Conservation (phyloP, 2,329 filamentous ascomycete genomes). For the Neonectria sp. region DNA sequence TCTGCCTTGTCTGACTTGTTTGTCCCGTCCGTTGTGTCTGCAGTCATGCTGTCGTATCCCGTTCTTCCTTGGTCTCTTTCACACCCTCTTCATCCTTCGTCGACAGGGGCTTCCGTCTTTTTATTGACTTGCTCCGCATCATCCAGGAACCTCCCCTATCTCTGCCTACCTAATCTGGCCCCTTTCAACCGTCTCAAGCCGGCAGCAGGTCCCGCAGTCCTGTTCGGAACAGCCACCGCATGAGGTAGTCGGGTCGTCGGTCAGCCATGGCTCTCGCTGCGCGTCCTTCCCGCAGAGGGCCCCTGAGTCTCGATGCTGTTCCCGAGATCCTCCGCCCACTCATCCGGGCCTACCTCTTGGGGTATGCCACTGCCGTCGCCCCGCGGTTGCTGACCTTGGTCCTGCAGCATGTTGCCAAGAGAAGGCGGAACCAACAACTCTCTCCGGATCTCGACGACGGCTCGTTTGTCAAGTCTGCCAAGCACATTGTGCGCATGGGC, state of each 20-base stretch:
- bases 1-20: background rate
- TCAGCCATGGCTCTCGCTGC: slow-evolving; percentile 33
- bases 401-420: slow-evolving; percentile 63
- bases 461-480: slow-evolving; percentile 52
- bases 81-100: slow-evolving; percentile 40
- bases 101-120: slow-evolving; percentile 37
- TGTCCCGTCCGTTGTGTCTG: slow-evolving; percentile 8
- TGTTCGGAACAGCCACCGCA: slow-evolving; percentile 36
- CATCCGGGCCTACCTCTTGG: slow-evolving; percentile 72
- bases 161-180: background rate
- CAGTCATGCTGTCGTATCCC: slow-evolving; percentile 39
- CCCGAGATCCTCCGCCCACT: slow-evolving; percentile 69
- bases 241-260: slow-evolving; percentile 31
- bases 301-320: slow-evolving; percentile 52
- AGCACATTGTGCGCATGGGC: slow-evolving; percentile 64
- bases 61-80: slow-evolving; percentile 32
- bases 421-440: slow-evolving; percentile 49
- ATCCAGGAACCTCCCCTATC: slow-evolving; percentile 39
- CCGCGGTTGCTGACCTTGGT: slow-evolving; percentile 70
- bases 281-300: slow-evolving; percentile 37
- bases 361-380: slow-evolving; percentile 72
- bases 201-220: slow-evolving; percentile 45
- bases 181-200: slow-evolving; percentile 25
- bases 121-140: slow-evolving; percentile 37
- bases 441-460: slow-evolving; percentile 47